Conservation (phyloP, 2,329 filamentous ascomycete species). For the Alternaria arborescens region DNA sequence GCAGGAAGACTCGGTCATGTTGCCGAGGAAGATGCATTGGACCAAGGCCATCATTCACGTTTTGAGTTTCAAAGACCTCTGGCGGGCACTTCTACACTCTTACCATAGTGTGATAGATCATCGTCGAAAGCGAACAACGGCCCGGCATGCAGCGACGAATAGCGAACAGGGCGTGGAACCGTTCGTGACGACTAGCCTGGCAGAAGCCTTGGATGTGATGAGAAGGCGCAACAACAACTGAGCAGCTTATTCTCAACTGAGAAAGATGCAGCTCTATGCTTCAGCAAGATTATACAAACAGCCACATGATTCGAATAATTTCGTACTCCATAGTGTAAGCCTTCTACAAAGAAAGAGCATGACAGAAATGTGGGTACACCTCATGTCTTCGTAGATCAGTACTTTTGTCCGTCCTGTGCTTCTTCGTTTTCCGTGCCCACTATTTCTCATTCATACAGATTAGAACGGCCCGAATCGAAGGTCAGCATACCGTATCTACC, state of each 20-base stretch:
- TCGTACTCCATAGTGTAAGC: background rate
- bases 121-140: background rate
- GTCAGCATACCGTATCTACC: background rate
- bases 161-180: background rate
- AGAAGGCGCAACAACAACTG: background rate
- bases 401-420: background rate
- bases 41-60: background rate
- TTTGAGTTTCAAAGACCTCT: background rate
- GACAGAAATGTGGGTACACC: background rate
- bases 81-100: background rate
- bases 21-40: background rate
- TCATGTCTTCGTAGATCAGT: background rate
- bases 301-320: background rate
- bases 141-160: background rate
- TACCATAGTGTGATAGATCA: background rate
- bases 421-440: background rate
- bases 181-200: background rate
- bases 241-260: background rate
- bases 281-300: background rate
- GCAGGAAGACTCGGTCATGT: background rate
- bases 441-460: background rate
- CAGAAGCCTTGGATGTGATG: background rate
- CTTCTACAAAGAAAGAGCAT: background rate
- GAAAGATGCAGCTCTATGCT: background rate
- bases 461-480: background rate